A percentile compares a stretch with the other conserved stretches of the same genome.
Conservation (phyloP, 2,329 filamentous ascomycete genomes). For the Fusarium sp. region DNA sequence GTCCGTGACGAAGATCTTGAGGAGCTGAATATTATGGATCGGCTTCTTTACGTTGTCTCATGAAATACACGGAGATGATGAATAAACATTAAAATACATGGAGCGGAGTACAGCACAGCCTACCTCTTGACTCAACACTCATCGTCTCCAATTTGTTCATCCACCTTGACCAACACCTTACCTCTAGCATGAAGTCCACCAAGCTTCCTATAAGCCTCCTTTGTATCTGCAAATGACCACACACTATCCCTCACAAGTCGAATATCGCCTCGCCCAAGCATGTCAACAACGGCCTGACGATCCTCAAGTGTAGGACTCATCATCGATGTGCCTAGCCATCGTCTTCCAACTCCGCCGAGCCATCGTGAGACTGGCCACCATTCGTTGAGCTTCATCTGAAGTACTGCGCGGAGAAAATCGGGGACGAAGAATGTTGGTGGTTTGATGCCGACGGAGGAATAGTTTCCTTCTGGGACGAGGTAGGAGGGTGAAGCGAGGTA, state of each 20-base stretch:
- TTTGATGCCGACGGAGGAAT: slow-evolving; percentile 53
- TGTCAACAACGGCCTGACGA: slow-evolving; percentile 46
- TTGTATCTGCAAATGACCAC: slow-evolving; percentile 49
- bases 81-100: neutral
- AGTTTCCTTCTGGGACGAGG: slow-evolving; percentile 50
- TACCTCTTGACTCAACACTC: slow-evolving; percentile 11
- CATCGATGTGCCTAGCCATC: slow-evolving; percentile 47
- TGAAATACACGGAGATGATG: neutral
- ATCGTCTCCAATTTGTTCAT: slow-evolving; percentile 38
- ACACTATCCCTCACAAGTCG: slow-evolving; percentile 50
- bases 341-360: slow-evolving; percentile 51
- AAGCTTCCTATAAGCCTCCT: slow-evolving; percentile 49
- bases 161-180: slow-evolving; percentile 51
- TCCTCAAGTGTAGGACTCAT: slow-evolving; percentile 47
- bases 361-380: slow-evolving; percentile 48
- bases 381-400: slow-evolving; percentile 51
- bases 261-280: slow-evolving; percentile 49
- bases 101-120: neutral
- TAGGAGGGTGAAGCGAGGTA: slow-evolving; percentile 52
- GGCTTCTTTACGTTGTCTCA: neutral
- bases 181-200: slow-evolving; percentile 48
- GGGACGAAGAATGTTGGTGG: slow-evolving; percentile 46
- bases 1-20: neutral
- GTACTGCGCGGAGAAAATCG: slow-evolving; percentile 44
- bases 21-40: neutral